Conservation (phyloP, 169 alveolate species). For the Eimeria tenella region DNA sequence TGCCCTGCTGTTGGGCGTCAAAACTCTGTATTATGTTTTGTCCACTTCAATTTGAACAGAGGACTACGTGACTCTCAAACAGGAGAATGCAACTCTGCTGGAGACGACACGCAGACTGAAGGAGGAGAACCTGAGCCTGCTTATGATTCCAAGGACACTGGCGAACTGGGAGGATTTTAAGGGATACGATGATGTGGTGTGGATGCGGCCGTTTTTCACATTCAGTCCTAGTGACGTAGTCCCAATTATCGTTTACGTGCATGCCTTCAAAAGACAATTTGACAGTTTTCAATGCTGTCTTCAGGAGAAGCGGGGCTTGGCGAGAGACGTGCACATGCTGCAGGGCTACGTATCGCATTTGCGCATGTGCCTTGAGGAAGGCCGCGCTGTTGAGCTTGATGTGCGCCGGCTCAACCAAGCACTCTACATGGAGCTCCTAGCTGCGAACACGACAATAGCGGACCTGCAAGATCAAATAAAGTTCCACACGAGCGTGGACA, state of each 20-base stretch:
- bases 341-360: slow-evolving; percentile 83
- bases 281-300: not conserved
- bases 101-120: slow-evolving; percentile 55
- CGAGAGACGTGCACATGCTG: slow-evolving; percentile 84
- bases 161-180: slow-evolving; percentile 62
- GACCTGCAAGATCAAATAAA: slow-evolving; percentile 58
- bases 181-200: slow-evolving; percentile 63
- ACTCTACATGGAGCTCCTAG: slow-evolving; percentile 84
- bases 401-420: slow-evolving; percentile 82
- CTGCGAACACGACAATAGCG: slow-evolving; percentile 79
- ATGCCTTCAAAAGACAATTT: too few relatives aligned
- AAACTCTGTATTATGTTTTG: not conserved
- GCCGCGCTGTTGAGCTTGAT: slow-evolving; percentile 85
- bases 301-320: slow-evolving; percentile 79
- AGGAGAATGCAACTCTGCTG: slow-evolving; percentile 55
- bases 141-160: slow-evolving; percentile 67
- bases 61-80: slow-evolving; percentile 52
- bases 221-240: too few relatives aligned
- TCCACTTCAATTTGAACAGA: slow-evolving; percentile 7
- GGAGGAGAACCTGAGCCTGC: slow-evolving; percentile 59
- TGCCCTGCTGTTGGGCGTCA: too few relatives aligned
- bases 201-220: not conserved
- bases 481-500: slow-evolving; percentile 65
- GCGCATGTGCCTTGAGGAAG: slow-evolving; percentile 83
- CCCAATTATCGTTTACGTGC: too few relatives aligned